Evolutionary conservation across 1,284 basidiomycete genomes (phyloP).

Genomic region (Cryptococcus sp.): DNA sequence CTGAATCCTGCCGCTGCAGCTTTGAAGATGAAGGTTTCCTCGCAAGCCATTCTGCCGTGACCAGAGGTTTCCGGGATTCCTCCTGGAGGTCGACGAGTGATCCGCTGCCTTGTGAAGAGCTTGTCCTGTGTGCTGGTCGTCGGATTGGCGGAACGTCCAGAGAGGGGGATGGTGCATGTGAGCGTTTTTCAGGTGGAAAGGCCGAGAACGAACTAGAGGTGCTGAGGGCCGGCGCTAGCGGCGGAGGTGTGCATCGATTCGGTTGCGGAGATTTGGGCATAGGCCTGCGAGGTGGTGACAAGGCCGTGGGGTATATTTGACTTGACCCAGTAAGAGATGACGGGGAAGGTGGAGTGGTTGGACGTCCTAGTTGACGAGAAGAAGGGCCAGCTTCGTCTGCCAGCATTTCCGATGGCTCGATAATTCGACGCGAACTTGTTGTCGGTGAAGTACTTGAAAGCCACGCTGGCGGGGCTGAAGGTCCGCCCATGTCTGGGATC

Average conservation of each 20-base stretch:
- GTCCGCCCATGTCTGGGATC: not conserved
- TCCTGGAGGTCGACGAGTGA: not conserved
- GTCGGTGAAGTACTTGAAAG: not conserved
- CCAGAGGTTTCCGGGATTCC: slow-evolving; percentile 1
- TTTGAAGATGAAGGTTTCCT: slow-evolving; percentile 15
- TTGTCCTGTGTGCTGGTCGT: no score
- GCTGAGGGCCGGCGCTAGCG: not conserved
- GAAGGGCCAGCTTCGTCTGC: not conserved
- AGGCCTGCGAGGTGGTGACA: slow-evolving; percentile 26
- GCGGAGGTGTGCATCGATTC: not conserved
- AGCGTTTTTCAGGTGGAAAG: not conserved
- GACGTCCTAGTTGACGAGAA: not conserved
- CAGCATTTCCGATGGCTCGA: not conserved
- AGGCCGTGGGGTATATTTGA: slow-evolving; percentile 19
- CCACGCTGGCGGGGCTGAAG: not conserved
- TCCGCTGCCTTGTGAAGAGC: not conserved
- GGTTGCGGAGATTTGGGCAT: slow-evolving; percentile 17
- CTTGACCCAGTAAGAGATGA: slow-evolving; percentile 4
- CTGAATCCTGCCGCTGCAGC: not conserved
- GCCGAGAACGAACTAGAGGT: slow-evolving; percentile 4
- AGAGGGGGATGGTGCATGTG: not conserved
- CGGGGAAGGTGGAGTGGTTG: slow-evolving; percentile 11
- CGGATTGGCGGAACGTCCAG: not conserved
- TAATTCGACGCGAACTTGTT: not conserved
- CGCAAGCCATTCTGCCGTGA: slow-evolving; percentile 23